These are phyloP conservation scores for Diplodia mutila DNA, from an alignment of 2,329 filamentous ascomycete genomes.

Conservation along the genomic window DNA sequence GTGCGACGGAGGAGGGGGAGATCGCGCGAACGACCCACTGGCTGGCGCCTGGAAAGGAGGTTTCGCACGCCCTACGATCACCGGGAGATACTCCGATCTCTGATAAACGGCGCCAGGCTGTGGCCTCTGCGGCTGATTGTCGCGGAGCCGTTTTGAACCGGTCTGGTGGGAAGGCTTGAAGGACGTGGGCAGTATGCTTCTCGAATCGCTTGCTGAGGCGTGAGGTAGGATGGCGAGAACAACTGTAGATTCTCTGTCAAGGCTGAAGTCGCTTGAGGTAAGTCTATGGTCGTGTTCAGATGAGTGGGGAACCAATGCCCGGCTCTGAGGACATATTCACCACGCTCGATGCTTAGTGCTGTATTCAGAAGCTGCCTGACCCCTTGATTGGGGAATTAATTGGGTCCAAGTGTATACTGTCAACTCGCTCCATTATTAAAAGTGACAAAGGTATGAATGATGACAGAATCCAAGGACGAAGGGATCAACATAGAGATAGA, in stretches of 20 bases:
- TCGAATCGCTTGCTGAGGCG: background rate
- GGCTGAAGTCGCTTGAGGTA: background rate
- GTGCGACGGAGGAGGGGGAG: background rate
- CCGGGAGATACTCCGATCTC: background rate
- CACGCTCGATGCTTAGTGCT: background rate
- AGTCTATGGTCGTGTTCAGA: background rate
- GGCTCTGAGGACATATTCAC: background rate
- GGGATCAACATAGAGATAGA: too few species aligned
- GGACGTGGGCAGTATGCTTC: background rate
- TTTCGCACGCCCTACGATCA: background rate
- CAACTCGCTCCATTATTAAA: too few species aligned
- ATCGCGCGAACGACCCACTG: slow-evolving; percentile 1
- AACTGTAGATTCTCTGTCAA: background rate
- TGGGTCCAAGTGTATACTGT: too few species aligned
- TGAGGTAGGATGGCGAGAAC: background rate
- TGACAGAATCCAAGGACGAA: too few species aligned
- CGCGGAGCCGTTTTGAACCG: background rate
- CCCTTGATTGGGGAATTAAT: too few species aligned
- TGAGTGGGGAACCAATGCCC: background rate
- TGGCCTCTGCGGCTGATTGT: slow-evolving; percentile 1
- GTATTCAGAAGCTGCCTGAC: background rate
- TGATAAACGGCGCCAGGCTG: background rate
- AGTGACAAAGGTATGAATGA: too few species aligned
- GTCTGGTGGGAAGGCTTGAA: background rate
- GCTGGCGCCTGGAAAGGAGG: background rate